Base-by-base conservation (phyloP, 169 alveolate species). In the Plasmodium billcollinsi region DNA sequence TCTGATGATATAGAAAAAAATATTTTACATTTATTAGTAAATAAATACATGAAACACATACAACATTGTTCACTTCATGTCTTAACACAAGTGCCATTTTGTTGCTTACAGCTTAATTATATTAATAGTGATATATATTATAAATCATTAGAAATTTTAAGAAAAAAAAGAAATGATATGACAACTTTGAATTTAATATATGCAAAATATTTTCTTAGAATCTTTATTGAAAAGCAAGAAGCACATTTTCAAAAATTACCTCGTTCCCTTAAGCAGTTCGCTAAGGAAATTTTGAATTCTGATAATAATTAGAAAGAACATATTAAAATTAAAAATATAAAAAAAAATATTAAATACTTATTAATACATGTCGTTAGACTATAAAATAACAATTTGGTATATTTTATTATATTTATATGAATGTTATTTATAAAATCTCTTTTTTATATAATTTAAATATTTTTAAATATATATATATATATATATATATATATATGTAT, bases 1-100 rank as follows among this genome's bases (percentile, higher is more conserved):
- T 62, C 72, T 62, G 85, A 61, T 29, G 78, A 86, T 2, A 24
- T 58, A 18, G 92, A 86, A 86, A 86, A 52, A n/a, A 50, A 59
- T 21, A 62, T 86, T 56, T 62, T 43, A 20, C 47, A 86, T 67
- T 86, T 86, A 56, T 73, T 86, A 86, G 62, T 67, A 86, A 24
- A 86, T 11, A 86, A 67, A 61, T 86, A 86, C 45, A 18, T 86
- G 43, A 88, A 71, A 49, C 45, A 72, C 50, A 71, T 86, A 3
- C 78, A 72, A 56, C 63, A 5, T 1, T 86, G 92, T 24, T 86
- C 92, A 24, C 88, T 71, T 47, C 92, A 86, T 86, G 92, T 86
- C 50, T 72, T 86, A 67, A 86, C 92, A 72, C 92, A 86, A 65
- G 92, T 86, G 29, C 92, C 92, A 3, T 86, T 86, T 73, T 86